Evolutionary conservation across 306 rosid species (phyloP).

Genomic region (Trichosanthes truncata): DNA sequence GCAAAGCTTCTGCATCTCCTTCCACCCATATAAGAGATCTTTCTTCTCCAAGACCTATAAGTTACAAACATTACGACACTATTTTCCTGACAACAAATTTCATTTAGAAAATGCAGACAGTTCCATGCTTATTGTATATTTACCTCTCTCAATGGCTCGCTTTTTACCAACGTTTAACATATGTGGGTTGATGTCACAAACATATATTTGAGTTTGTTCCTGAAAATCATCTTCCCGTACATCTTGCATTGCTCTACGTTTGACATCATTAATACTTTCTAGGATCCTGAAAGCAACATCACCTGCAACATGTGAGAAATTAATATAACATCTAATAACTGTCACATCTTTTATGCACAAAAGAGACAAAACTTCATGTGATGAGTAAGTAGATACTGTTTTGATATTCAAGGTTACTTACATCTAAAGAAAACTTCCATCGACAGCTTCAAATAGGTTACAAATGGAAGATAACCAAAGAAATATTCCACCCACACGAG

Average conservation of each 20-base stretch:
- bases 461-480: neutral
- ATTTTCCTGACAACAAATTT: neutral
- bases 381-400: neutral
- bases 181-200: conserved; percentile 80
- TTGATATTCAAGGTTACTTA: neutral
- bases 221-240: conserved; percentile 41
- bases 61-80: conserved; percentile 9
- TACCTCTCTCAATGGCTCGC: conserved; percentile 67
- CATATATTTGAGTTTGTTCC: conserved; percentile 64
- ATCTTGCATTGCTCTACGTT: conserved; percentile 47
- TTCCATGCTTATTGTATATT: conserved; percentile 13
- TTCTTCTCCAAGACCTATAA: conserved; percentile 58
- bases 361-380: neutral
- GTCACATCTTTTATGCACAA: neutral
- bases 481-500: neutral
- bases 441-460: neutral
- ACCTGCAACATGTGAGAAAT: conserved; percentile 38
- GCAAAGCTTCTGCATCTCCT: conserved; percentile 80
- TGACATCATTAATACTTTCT: conserved; percentile 52
- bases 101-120: conserved; percentile 1
- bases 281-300: conserved; percentile 94
- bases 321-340: neutral
- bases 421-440: neutral
- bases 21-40: conserved; percentile 77
- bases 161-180: conserved; percentile 82